Evolutionary conservation across 2,329 filamentous ascomycete genomes (phyloP), one percentile per base, ranked within the genome.

Genomic region (Fusarium albosuccineum): DNA sequence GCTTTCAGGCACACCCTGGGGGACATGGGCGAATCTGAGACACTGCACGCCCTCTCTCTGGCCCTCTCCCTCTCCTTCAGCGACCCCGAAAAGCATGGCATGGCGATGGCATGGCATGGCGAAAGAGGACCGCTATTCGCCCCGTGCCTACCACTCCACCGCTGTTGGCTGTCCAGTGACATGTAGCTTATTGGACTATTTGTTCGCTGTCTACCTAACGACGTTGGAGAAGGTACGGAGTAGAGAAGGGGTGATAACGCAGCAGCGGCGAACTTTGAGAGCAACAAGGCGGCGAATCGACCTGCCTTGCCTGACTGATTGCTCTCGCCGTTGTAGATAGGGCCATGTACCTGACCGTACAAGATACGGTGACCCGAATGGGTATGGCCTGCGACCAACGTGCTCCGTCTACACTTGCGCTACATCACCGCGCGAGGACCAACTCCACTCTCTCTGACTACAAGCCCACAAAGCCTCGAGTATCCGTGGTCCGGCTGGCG

Each of bases 111-210:
- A 39, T 40, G 63, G 63, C 17, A 58, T 45, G 45, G 57, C 51
- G 59, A 41, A 45, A 11, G 30, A 50, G 40, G 37, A 41, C 36
- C 45, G 45, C 45, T 29, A 48, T 48, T 48, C 40, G 59, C 45
- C 30, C 49, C 34, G 33, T 51, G 57, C 17, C 30, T 48, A 50
- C 17, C 33, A 39, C 45, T 42, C 64, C 64, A 67, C 64, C 46
- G 30, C 65, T 5, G 22, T 22, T 40, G 46, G 39, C 27, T 41
- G 27, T 50, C 29, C 60, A 50, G 64, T 67, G 64, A 67, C 64
- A 67, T 67, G 58, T 56, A 51, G 48, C 48, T 40, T 51, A 39
- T 51, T 51, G 48, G 34, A 36, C 16, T 51, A 39, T 14, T 27
- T 51, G 26, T 51, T 30, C 34, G 34, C 48, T 36, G 22, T 10